These are phyloP conservation scores for Myxozyma mucilagina DNA, from an alignment of 805 yeast genomes.

Conservation along the genomic window DNA sequence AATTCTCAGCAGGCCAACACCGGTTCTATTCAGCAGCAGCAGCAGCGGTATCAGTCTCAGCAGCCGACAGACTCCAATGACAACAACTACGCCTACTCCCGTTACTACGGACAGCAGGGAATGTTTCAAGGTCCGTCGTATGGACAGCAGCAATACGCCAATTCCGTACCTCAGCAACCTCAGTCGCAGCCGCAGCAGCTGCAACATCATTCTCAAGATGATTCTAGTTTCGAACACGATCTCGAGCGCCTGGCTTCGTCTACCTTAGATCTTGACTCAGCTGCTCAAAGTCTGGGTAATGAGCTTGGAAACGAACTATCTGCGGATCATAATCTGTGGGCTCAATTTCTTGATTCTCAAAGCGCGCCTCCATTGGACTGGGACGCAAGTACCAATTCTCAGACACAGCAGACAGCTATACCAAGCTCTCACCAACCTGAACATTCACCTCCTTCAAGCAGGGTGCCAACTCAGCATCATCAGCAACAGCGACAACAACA, in stretches of 20 bases:
- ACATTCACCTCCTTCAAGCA: too few species aligned
- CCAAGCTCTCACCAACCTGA: background rate
- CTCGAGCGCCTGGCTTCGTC: slow-evolving; percentile 5
- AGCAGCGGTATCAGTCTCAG: slow-evolving; percentile 9
- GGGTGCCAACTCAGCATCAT: background rate
- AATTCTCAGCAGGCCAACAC: background rate
- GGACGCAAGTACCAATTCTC: background rate
- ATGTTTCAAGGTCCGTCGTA: background rate
- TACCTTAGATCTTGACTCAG: background rate
- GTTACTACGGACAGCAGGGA: slow-evolving; percentile 2
- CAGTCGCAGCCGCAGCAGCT: slow-evolving; percentile 6
- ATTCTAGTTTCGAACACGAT: slow-evolving; percentile 8
- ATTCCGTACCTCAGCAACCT: background rate
- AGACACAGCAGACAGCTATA: background rate
- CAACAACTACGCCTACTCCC: background rate
- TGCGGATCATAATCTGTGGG: slow-evolving; percentile 12
- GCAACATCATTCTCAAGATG: slow-evolving; percentile 3
- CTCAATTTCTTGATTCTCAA: slow-evolving; percentile 20
- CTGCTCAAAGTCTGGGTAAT: background rate
- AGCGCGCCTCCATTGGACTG: slow-evolving; percentile 6
- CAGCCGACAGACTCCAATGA: slow-evolving; percentile 3
- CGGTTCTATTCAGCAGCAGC: background rate
- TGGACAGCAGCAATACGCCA: background rate
- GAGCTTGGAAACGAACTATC: background rate
- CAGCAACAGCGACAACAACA: background rate